phyloP scores from a whole-genome alignment of 257 asterid species.

The Osmanthus fragrans region DNA sequence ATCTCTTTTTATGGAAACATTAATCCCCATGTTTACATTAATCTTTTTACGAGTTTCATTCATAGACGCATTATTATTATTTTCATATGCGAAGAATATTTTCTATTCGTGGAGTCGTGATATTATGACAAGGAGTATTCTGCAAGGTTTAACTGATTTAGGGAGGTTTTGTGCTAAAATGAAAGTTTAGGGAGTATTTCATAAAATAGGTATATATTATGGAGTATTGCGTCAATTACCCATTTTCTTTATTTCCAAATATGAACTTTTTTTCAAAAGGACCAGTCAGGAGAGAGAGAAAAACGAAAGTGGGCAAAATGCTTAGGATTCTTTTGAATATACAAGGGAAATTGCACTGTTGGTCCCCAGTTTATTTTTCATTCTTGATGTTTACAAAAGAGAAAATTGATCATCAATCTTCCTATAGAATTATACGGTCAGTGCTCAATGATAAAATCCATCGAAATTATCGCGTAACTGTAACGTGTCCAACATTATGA shows the following conservation, averaged over 20 bases:
- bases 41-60: too few species aligned
- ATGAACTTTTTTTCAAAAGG: neutral
- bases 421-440: neutral
- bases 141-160: too few species aligned
- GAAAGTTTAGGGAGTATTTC: neutral
- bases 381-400: neutral
- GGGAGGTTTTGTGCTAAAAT: too few species aligned
- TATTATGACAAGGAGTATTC: too few species aligned
- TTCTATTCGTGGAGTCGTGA: too few species aligned
- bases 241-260: neutral
- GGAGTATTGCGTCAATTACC: too few species aligned
- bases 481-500: too few species aligned
- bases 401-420: neutral
- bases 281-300: neutral
- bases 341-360: neutral
- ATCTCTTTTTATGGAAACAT: neutral
- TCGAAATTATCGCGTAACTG: neutral
- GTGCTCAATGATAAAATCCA: neutral
- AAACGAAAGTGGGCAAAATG: neutral
- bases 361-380: neutral
- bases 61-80: too few species aligned
- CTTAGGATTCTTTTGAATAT: neutral
- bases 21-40: too few species aligned
- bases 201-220: too few species aligned
- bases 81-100: too few species aligned